phyloP scores from a whole-genome alignment of 306 rosid species.

The Cucurbita moschata region DNA sequence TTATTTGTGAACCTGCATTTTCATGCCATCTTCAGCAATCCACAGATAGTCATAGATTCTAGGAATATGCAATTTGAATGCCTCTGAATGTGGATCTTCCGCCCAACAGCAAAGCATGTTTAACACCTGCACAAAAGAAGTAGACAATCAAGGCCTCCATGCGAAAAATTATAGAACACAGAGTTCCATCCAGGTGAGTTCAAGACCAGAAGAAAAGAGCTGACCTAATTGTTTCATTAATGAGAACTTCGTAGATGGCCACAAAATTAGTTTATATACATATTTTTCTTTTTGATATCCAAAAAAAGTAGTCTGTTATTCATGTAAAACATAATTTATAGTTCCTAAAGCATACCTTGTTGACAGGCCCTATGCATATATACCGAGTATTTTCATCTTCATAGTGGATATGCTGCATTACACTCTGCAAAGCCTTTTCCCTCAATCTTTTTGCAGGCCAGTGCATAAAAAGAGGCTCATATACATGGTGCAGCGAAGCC shows the following conservation, averaged over 20 bases:
- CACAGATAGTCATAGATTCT: conserved; percentile 60
- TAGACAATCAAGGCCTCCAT: conserved; percentile 3
- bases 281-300: neutral
- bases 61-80: conserved; percentile 78
- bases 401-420: conserved; percentile 60
- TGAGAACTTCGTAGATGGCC: neutral
- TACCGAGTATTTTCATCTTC: conserved; percentile 90
- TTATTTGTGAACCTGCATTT: conserved; percentile 51
- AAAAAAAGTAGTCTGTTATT: neutral
- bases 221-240: neutral
- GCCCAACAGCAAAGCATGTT: conserved; percentile 89
- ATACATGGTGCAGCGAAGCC: conserved; percentile 52
- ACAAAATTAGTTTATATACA: neutral
- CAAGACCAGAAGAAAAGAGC: neutral
- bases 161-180: neutral
- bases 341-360: conserved; percentile 44
- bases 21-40: conserved; percentile 97
- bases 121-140: conserved; percentile 45
- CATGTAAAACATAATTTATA: neutral
- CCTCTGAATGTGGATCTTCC: conserved; percentile 77
- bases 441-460: conserved; percentile 80
- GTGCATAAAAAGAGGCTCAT: conserved; percentile 53
- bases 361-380: conserved; percentile 85
- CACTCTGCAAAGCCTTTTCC: conserved; percentile 38
- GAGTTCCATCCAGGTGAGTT: neutral